A percentile compares a stretch with the other conserved stretches of the same genome.
Conservation (phyloP, 345 rosid species). For the Melaleuca quinquenervia region DNA sequence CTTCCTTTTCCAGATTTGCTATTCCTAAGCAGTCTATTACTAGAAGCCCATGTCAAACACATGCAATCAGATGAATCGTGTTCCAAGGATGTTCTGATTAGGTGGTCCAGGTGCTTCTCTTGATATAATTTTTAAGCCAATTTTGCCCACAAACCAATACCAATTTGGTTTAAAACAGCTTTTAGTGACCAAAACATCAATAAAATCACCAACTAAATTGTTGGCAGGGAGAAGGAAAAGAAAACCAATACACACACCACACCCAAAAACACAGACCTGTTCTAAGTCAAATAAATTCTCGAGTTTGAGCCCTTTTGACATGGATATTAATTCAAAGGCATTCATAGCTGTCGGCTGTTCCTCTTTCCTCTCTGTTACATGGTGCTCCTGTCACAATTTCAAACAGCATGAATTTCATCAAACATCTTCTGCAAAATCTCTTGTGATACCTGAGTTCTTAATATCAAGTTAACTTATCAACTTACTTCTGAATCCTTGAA, state of each 20-base stretch:
- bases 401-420: neutral
- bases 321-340: conserved; percentile 86
- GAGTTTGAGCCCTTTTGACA: conserved; percentile 86
- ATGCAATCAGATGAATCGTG: neutral
- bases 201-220: neutral
- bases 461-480: neutral
- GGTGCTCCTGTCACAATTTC: conserved; percentile 51
- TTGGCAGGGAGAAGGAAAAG: neutral
- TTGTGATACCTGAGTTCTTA: neutral
- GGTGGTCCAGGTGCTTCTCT: neutral
- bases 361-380: conserved; percentile 75
- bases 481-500: conserved; percentile 85
- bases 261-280: conserved; percentile 39
- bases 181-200: neutral
- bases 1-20: neutral
- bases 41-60: neutral
- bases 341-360: conserved; percentile 81
- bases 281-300: conserved; percentile 73
- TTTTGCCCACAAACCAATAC: neutral
- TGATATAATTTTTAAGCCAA: neutral
- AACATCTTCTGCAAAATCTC: neutral
- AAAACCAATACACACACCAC: neutral
- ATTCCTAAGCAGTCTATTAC: neutral
- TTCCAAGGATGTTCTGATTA: neutral
- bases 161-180: neutral